Base-by-base conservation (phyloP, 139 green algal species). In the Pseudopediastrum boryanum region DNA sequence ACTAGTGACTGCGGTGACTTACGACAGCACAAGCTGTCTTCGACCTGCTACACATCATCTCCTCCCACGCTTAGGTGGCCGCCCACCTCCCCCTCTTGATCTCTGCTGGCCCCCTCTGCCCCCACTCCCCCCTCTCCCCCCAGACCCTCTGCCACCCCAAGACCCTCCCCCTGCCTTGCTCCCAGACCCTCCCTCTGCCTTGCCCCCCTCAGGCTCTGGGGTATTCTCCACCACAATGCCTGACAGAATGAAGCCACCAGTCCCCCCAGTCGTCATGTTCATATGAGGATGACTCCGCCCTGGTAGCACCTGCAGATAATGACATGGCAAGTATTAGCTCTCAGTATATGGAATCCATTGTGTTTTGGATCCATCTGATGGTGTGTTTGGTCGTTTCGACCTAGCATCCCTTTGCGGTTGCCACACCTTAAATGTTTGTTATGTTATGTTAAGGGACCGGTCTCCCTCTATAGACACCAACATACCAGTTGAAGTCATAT, bases 221-320 rank as follows among this genome's bases (percentile, higher is more conserved):
- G 33, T 65, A 31, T 27, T 23, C 46, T 54, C 52, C 2, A 88
- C 65, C 38, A 83, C 88, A 31, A 85, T 91, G 19, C 89, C 94
- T 0, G 88, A 91, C 67, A 98, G 80, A 1, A 98, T 75, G 84
- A 90, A 97, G 27, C 93, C 94, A 31, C 93, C 93, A 10, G 92
- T 92, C 25, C 89, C 91, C 4, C 61, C 71, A 19, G 71, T 78
- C 7, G 87, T 88, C 35, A 85, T 94, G 12, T 78, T 85, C 94
- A 98, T 97, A 16, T 79, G 74, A 2, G 94, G 93, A 77, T 97
- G 94, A 2, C 91, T 98, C 29, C 93, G 82, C 4, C 75, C 52
- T 4, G 93, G 93, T 71, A 97, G 82, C 42, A 97, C 93, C 84
- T 95, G 89, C 33, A 73, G 36, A 21, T 27, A 41, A 21, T 36